Conservation (phyloP, 805 yeast species). For the Saccharomycopsis fermentans region DNA sequence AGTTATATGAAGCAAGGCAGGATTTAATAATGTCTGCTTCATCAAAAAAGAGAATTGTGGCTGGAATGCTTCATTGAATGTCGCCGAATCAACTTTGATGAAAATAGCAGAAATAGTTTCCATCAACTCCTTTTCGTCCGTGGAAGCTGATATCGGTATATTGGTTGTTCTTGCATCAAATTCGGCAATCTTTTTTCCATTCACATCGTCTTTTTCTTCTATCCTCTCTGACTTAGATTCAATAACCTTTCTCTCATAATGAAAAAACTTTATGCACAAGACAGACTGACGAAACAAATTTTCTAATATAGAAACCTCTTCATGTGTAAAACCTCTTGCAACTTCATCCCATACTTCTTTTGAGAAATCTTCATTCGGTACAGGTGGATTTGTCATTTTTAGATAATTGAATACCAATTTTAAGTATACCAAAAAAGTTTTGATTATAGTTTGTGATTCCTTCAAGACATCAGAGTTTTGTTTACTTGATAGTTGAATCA, state of each 20-base stretch:
- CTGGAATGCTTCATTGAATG: constrained; percentile 85
- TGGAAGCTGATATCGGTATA: constrained; percentile 75
- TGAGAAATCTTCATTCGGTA: constrained; percentile 41
- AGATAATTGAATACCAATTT: constrained; percentile 85
- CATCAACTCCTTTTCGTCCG: constrained; percentile 92
- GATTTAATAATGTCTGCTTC: constrained; percentile 68
- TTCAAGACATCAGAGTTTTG: constrained; percentile 57
- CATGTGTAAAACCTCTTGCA: constrained; percentile 71
- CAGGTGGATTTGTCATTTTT: constrained; percentile 82
- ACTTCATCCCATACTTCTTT: constrained; percentile 70
- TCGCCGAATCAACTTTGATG: constrained; percentile 88
- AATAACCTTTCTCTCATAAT: constrained; percentile 28
- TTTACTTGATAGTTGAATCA: constrained; percentile 72
- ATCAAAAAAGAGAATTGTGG: constrained; percentile 55
- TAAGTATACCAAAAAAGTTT: constrained; percentile 79
- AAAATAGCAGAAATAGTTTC: constrained; percentile 89
- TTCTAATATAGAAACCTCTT: constrained; percentile 71
- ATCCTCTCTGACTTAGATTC: constrained; percentile 9
- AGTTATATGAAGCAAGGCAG: constrained; percentile 82
- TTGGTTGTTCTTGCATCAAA: constrained; percentile 76
- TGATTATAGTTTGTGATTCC: constrained; percentile 79
- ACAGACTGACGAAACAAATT: constrained; percentile 78
- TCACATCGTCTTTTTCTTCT: constrained; percentile 4
- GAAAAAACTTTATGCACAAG: constrained; percentile 67
- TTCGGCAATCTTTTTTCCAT: constrained; percentile 22